These are phyloP conservation scores for Phytophthora pinifolia DNA, from an alignment of 352 stramenopile species.

Conservation along the genomic window DNA sequence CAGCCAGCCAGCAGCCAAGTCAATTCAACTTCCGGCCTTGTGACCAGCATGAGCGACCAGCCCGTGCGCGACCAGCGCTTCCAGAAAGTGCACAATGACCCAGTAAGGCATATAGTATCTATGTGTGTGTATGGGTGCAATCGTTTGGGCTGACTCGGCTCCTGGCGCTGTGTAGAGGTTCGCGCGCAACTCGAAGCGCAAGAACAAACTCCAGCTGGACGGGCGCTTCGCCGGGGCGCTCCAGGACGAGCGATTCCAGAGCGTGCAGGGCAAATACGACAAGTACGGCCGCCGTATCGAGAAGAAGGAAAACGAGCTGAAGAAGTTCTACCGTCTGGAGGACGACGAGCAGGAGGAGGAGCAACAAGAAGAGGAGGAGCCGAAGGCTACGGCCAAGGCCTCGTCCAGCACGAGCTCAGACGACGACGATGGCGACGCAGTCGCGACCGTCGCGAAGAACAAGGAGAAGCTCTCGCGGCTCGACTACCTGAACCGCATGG, in stretches of 20 bases:
- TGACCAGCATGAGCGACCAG: slow-evolving; percentile 32
- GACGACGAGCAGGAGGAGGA: slow-evolving; percentile 38
- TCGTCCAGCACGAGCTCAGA: slow-evolving; percentile 34
- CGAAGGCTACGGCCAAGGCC: slow-evolving; percentile 28
- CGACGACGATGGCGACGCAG: slow-evolving; percentile 33
- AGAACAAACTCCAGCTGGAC: slow-evolving; percentile 85
- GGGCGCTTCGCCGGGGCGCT: slow-evolving; percentile 71
- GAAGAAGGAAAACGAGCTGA: slow-evolving; percentile 74
- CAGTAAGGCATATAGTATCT: slow-evolving; percentile 27
- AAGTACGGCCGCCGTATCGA: slow-evolving; percentile 86
- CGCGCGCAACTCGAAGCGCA: slow-evolving; percentile 73
- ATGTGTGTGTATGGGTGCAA: too few relatives aligned
- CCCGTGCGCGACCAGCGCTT: slow-evolving; percentile 76
- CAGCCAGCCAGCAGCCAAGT: background rate
- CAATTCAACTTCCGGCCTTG: slow-evolving; percentile 5
- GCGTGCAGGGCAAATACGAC: slow-evolving; percentile 83
- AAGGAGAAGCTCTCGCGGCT: slow-evolving; percentile 72
- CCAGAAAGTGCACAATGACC: slow-evolving; percentile 87
- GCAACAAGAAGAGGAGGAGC: slow-evolving; percentile 14
- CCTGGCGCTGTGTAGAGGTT: slow-evolving; percentile 46
- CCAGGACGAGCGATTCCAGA: slow-evolving; percentile 80
- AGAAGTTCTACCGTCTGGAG: slow-evolving; percentile 82
- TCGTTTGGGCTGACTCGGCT: too few relatives aligned
- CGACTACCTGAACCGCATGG: slow-evolving; percentile 88
- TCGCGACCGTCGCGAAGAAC: slow-evolving; percentile 35